Base-by-base conservation (phyloP, 2,329 filamentous ascomycete genomes). In the Colletotrichum somersetense region DNA sequence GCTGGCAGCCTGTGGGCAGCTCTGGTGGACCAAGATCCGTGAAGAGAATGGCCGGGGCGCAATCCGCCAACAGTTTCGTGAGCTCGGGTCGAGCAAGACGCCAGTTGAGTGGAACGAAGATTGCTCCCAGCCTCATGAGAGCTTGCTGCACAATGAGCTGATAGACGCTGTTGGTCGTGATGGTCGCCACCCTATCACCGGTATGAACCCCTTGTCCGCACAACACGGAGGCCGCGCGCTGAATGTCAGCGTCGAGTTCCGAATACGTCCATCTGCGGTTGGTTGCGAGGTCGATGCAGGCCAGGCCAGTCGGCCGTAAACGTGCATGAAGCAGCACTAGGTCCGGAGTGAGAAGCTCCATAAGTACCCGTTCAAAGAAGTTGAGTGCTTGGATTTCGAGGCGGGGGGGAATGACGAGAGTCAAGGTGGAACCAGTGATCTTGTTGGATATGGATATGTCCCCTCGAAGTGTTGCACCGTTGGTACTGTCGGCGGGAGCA, bases 71-170 rank as follows among this genome's bases (percentile, higher is more conserved):
- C 53, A 70, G 33, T 16, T 56, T 72, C 33, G 66, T 44, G 4
- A 72, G 70, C n/a, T 72, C 70, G 55, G 66, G 59, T 23, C n/a
- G 70, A 55, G 70, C 66, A 30, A 72, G 70, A 16, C 70, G 70
- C 70, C 70, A 72, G 42, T 72, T 72, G 38, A 70, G 66, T 20
- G 70, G 70, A 16, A 72, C 70, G 40, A 61, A 56, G 48, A 72
- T 56, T 18, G 70, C 70, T 4, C 66, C 70, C 18, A 69, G 40
- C 23, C 70, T 62, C 59, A 61, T 53, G 52, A 72, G 40, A 30
- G 70, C 70, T 56, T 72, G 70, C 26, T 70, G 70, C 48, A 70
- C 46, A 26, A 72, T 70, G 70, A 72, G 70, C 66, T 72, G 70
- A 61, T 70, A 33, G 20, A 72, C 70, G 11, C 14, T 72, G 55